These are phyloP conservation scores for Globisporangium cystogenes DNA, from an alignment of 352 stramenopile genomes.

Conservation along the genomic window DNA sequence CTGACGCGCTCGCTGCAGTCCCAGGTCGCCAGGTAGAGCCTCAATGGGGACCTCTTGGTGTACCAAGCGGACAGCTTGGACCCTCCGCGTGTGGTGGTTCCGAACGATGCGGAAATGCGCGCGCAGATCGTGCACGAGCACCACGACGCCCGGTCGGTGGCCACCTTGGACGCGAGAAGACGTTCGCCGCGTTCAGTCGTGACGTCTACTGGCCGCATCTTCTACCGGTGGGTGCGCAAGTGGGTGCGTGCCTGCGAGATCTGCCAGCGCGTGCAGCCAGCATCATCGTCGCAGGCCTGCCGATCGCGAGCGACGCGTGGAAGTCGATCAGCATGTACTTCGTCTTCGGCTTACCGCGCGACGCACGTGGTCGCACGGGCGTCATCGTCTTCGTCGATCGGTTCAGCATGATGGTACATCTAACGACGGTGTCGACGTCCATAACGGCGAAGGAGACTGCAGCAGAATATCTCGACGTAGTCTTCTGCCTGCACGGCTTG, in stretches of 20 bases:
- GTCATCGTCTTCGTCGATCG: constrained; percentile 23
- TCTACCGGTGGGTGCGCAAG: neutral
- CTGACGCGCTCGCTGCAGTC: too few species aligned
- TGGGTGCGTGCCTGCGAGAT: neutral
- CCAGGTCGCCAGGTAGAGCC: too few species aligned
- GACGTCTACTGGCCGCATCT: too few species aligned
- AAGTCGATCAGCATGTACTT: constrained; percentile 4
- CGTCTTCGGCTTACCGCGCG: constrained; percentile 1
- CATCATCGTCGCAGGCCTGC: neutral
- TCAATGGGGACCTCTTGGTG: too few species aligned
- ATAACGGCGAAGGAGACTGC: constrained; percentile 16
- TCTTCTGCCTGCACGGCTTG: constrained; percentile 18
- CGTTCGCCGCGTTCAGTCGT: neutral
- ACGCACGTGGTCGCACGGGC: constrained; percentile 6
- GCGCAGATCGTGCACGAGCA: neutral
- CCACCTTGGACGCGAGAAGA: neutral
- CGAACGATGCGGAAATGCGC: neutral
- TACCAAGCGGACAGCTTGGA: neutral
- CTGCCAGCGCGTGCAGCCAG: neutral
- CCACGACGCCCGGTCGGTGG: neutral
- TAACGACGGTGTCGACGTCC: neutral
- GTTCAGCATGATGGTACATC: constrained; percentile 25
- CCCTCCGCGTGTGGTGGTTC: neutral
- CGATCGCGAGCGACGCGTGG: neutral
- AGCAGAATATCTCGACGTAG: constrained; percentile 19